Conservation (phyloP, 768 basidiomycete species). For the Hortiboletus flavorubellus region DNA sequence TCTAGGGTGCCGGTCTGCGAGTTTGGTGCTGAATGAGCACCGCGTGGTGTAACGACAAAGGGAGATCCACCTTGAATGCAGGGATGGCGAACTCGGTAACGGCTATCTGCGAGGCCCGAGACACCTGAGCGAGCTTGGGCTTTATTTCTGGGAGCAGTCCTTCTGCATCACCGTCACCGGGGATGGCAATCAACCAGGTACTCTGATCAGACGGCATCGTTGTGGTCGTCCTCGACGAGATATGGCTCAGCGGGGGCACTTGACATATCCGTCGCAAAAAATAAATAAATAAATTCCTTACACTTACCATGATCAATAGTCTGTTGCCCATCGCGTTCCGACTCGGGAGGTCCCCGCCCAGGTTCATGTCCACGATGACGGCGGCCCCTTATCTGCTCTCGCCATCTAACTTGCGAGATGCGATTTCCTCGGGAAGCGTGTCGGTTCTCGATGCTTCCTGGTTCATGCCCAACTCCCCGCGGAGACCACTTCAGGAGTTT, state of each 20-base stretch:
- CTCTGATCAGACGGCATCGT: conserved; percentile 93
- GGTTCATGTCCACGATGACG: conserved; percentile 38
- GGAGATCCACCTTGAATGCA: conserved; percentile 77
- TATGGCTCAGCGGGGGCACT: neutral
- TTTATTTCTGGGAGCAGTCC: conserved; percentile 63
- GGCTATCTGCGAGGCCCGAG: conserved; percentile 46
- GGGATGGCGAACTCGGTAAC: conserved; percentile 74
- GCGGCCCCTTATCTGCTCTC: conserved; percentile 49
- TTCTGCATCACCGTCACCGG: conserved; percentile 82
- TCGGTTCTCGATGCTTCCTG: conserved; percentile 75
- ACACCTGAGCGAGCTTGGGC: conserved; percentile 57
- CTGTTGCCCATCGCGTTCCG: conserved; percentile 3
- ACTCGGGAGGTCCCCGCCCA: conserved; percentile 14
- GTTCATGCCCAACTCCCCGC: conserved; percentile 89
- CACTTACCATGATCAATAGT: neutral
- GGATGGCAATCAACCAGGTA: conserved; percentile 89
- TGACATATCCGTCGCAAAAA: conserved; percentile 4
- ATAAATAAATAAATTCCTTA: conserved; percentile 13
- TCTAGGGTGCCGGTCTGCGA: conserved; percentile 91
- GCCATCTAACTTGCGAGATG: conserved; percentile 45
- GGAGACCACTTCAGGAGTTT: conserved; percentile 71
- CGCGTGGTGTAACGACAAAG: neutral
- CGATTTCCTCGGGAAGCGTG: conserved; percentile 30
- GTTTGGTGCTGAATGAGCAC: conserved; percentile 8
- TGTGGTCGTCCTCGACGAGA: conserved; percentile 7